Conservation (phyloP, 768 basidiomycete species). For the Mrakia blollopis region DNA sequence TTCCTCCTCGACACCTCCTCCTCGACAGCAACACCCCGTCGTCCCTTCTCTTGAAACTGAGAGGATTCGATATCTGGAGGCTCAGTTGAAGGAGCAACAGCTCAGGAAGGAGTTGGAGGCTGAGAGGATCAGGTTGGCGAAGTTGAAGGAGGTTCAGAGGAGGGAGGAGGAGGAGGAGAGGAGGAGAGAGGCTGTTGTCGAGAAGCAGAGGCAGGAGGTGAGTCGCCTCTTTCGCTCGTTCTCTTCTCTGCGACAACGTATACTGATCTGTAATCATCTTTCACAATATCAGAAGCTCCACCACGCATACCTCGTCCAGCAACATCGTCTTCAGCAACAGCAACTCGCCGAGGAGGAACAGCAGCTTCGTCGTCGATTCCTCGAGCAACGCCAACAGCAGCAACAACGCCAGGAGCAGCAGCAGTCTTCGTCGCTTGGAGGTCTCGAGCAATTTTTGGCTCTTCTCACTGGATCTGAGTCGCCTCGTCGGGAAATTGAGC, state of each 20-base stretch:
- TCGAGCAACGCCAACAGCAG: background rate
- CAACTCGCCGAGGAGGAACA: background rate
- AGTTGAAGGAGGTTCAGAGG: background rate
- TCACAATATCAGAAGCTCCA: background rate
- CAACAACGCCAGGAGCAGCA: too few relatives aligned
- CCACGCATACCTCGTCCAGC: background rate
- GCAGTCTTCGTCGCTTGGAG: background rate
- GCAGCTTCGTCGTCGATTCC: background rate
- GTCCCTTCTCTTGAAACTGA: background rate
- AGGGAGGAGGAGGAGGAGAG: background rate
- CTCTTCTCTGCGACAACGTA: too few relatives aligned
- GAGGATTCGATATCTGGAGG: background rate
- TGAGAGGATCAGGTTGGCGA: background rate
- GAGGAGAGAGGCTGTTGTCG: background rate
- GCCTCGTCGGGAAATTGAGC: background rate
- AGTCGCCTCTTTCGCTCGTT: background rate
- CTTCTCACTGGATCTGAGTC: background rate
- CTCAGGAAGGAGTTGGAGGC: background rate
- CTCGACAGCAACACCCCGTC: background rate
- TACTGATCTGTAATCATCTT: background rate
- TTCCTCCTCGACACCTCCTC: background rate
- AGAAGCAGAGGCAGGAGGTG: conserved; percentile 6
- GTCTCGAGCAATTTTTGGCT: background rate
- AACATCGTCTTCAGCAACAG: background rate
- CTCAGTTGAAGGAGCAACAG: background rate